These are phyloP conservation scores for Macrocystidia cucumis DNA, from an alignment of 1,284 basidiomycete genomes.

Conservation along the genomic window DNA sequence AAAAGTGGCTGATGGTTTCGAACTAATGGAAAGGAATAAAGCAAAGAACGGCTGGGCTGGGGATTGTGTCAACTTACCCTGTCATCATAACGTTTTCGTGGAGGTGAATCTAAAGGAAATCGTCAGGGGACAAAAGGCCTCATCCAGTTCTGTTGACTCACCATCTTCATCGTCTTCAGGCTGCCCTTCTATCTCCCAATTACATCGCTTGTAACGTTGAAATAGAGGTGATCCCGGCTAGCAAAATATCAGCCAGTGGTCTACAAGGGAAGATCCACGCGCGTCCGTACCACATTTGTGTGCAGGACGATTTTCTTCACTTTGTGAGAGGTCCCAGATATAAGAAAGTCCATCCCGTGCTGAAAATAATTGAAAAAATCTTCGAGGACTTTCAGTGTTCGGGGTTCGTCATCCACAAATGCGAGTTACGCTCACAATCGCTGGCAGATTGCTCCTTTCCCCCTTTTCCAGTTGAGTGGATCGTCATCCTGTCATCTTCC, in stretches of 20 bases:
- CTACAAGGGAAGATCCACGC: constrained; percentile 1
- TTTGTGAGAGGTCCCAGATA: constrained; percentile 61
- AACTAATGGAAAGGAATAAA: constrained; percentile 32
- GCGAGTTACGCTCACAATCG: constrained; percentile 26
- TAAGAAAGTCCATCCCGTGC: constrained; percentile 78
- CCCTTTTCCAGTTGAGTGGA: constrained; percentile 48
- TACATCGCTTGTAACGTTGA: constrained; percentile 83
- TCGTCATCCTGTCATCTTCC: constrained; percentile 82
- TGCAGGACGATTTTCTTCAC: constrained; percentile 85
- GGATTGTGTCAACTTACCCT: constrained; percentile 31
- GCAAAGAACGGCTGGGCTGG: constrained; percentile 1
- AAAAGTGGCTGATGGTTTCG: constrained; percentile 68
- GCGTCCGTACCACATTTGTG: constrained; percentile 67
- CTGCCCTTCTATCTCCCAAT: constrained; percentile 73
- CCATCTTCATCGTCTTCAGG: constrained; percentile 76
- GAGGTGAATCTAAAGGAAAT: constrained; percentile 47
- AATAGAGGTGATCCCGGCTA: constrained; percentile 85
- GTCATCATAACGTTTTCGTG: constrained; percentile 59
- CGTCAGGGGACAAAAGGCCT: constrained; percentile 6
- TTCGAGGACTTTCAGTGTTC: no score
- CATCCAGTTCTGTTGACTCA: constrained; percentile 17
- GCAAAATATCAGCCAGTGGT: neutral
- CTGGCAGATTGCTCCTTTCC: constrained; percentile 34
- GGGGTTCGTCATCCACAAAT: no score
- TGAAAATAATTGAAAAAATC: constrained; percentile 94